A percentile compares a stretch with the other conserved stretches of the same genome.
phyloP scores from a whole-genome alignment of 805 yeast genomes.

The Candida lessepsii region DNA sequence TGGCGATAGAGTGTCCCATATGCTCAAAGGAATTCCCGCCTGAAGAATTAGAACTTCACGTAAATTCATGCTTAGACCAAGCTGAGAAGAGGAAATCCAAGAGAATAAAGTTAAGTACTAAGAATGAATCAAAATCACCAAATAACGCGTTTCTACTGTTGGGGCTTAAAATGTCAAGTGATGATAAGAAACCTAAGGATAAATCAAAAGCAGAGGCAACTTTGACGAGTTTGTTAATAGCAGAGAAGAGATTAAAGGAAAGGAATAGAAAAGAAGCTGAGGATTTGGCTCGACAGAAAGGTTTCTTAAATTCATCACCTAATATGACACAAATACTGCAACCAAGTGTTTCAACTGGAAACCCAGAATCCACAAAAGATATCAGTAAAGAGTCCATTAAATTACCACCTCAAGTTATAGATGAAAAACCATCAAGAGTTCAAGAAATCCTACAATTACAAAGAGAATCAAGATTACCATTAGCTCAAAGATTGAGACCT shows the following conservation, averaged over 20 bases:
- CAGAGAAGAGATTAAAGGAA: slow-evolving; percentile 29
- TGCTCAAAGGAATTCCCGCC: slow-evolving; percentile 27
- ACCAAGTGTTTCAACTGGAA: background rate
- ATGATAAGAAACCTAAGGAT: slow-evolving; percentile 16
- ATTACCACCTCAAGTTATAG: slow-evolving; percentile 9
- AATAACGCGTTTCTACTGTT: slow-evolving; percentile 31
- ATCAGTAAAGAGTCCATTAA: too few species aligned
- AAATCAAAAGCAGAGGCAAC: slow-evolving; percentile 27
- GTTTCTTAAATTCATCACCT: background rate
- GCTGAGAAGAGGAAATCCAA: slow-evolving; percentile 16
- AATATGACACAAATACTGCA: too few species aligned
- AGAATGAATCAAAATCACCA: slow-evolving; percentile 10
- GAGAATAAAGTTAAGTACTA: background rate
- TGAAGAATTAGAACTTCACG: slow-evolving; percentile 36
- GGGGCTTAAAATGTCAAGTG: slow-evolving; percentile 30
- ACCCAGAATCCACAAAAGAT: background rate
- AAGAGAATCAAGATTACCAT: slow-evolving; percentile 27
- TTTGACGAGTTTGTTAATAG: slow-evolving; percentile 33
- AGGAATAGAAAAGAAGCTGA: slow-evolving; percentile 12
- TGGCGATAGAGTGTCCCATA: slow-evolving; percentile 33
- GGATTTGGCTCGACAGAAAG: slow-evolving; percentile 5
- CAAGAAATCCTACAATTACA: slow-evolving; percentile 15
- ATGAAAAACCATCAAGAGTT: slow-evolving; percentile 7
- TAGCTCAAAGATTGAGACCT: slow-evolving; percentile 43
- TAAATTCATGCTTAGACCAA: slow-evolving; percentile 38